Conservation (phyloP, 2,329 filamentous ascomycete species). For the Lojkania enalia region DNA sequence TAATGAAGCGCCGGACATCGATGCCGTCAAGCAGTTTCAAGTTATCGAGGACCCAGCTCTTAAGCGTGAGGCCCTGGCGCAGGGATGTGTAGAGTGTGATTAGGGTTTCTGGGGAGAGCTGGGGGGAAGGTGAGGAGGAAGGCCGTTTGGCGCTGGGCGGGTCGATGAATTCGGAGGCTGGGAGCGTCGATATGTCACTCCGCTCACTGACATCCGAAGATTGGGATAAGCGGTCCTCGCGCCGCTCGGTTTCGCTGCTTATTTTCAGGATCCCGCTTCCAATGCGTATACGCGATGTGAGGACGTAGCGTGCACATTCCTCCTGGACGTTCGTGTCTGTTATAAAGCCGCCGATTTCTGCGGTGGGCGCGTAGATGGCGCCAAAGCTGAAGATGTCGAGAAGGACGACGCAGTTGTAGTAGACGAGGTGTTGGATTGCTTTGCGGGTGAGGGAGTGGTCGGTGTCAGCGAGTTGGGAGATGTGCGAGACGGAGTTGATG, state of each 20-base stretch:
- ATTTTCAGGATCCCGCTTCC: constrained; percentile 22
- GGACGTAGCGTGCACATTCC: constrained; percentile 84
- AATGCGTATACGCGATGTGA: constrained; percentile 45
- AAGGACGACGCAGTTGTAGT: constrained; percentile 87
- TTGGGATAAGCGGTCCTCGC: constrained; percentile 25
- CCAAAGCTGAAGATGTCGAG: constrained; percentile 95
- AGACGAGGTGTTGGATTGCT: constrained; percentile 84
- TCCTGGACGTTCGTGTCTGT: constrained; percentile 76
- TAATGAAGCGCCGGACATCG: constrained; percentile 88
- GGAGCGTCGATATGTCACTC: constrained; percentile 15
- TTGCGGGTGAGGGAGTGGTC: constrained; percentile 84
- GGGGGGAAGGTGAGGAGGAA: background rate
- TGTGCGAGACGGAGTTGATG: constrained; percentile 83
- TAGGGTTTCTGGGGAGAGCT: constrained; percentile 52
- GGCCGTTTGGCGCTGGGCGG: background rate
- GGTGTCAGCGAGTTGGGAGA: constrained; percentile 82
- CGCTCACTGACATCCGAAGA: constrained; percentile 26
- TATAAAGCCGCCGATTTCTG: constrained; percentile 78
- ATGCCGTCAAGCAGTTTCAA: constrained; percentile 72
- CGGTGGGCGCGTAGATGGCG: constrained; percentile 84
- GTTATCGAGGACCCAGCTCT: constrained; percentile 82
- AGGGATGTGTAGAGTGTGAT: constrained; percentile 86
- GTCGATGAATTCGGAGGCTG: constrained; percentile 16
- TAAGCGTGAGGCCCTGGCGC: constrained; percentile 78
- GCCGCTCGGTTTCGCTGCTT: constrained; percentile 22